Evolutionary conservation across 208 protist genomes (phyloP).

Genomic region (Porcisia hertigi): DNA sequence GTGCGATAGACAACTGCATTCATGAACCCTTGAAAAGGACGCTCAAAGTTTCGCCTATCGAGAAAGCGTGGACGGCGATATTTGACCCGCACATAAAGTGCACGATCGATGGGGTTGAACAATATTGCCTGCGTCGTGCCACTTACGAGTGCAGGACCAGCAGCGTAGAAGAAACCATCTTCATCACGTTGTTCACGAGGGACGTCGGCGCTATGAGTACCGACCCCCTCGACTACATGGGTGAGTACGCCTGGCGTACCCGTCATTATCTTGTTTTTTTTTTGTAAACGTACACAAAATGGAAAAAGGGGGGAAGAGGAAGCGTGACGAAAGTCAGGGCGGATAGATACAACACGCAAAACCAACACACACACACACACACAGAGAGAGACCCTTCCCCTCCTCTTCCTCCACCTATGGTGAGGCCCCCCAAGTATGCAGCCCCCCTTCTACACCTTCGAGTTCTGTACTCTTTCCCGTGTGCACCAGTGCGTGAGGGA

Average conservation of each 20-base stretch:
- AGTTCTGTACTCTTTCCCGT: too few species aligned
- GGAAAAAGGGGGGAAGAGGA: not conserved
- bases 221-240: not conserved
- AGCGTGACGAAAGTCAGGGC: not conserved
- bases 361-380: not conserved
- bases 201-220: not conserved
- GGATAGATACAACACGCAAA: too few species aligned
- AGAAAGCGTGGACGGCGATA: slow-evolving; percentile 70
- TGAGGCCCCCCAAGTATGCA: too few species aligned
- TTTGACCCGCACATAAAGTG: slow-evolving; percentile 88
- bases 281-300: not conserved
- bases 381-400: not conserved
- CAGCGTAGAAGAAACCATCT: slow-evolving; percentile 59
- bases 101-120: slow-evolving; percentile 90
- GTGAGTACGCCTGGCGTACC: not conserved
- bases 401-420: too few species aligned
- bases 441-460: too few species aligned
- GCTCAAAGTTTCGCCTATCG: slow-evolving; percentile 87
- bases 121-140: slow-evolving; percentile 85
- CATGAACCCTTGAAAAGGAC: slow-evolving; percentile 89
- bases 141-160: slow-evolving; percentile 66
- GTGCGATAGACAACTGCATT: slow-evolving; percentile 91
- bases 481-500: too few species aligned
- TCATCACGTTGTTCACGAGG: not conserved
- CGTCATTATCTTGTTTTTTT: not conserved